Evolutionary conservation across 805 yeast species (phyloP), one percentile per base, ranked within the genome.

Genomic region (Pichia deserticola): DNA sequence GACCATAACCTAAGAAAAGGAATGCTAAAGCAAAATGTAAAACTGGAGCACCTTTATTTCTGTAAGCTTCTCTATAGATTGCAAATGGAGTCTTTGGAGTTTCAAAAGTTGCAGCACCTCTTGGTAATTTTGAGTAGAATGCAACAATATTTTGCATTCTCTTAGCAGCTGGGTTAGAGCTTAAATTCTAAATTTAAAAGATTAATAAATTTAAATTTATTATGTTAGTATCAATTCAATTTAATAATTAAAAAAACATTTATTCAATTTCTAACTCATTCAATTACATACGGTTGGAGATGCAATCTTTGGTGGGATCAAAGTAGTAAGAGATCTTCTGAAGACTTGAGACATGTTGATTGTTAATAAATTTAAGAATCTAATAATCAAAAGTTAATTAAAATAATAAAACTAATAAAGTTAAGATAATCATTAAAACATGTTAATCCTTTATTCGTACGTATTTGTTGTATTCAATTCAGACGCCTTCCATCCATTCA

Each of bases 241-340:
- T n/a, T n/a, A n/a, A n/a, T n/a, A 29, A 29, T 28, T 8, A 20
- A 6, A 37, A 15, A 12, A 37, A 20, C 29, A 37, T 8, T 37
- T 8, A 20, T 20, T 7, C 6, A 8, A 25, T 8, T n/a, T 7
- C 6, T 13, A 25, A 15, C 7, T 6, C 6, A 6, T 12, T 5
- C 6, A 12, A 42, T 42, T n/a, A 42, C 45, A 13, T 42, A 42
- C 45, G 8, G 47, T 32, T 43, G 96, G 93, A 55, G 97, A 89
- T 51, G 97, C 97, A 67, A 92, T 84, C 92, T 92, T 92, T 70
- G 99, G 99, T 62, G 99, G 99, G 67, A 92, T 90, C 76, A 92
- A 79, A 65, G 97, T 86, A 58, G 98, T 89, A 71, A 92, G 79
- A 63, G 84, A 84, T 76, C 99, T 90, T 84, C 87, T 90, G 66